Conservation (phyloP, 1,284 basidiomycete species). For the Porodaedalea pini region DNA sequence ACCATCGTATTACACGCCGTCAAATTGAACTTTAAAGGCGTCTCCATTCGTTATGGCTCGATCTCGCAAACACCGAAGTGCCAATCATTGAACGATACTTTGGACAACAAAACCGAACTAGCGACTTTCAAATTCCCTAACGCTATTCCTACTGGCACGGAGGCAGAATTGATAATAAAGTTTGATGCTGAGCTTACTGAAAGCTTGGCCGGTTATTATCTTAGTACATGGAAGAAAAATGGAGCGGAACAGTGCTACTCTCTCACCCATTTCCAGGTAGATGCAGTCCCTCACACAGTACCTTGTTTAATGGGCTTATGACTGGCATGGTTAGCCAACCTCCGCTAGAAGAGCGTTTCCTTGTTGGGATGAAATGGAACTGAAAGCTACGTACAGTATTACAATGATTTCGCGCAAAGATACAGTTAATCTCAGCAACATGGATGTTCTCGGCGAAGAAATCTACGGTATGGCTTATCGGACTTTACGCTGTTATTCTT, state of each 20-base stretch:
- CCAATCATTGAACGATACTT: too few relatives aligned
- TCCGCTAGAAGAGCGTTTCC: conserved; percentile 82
- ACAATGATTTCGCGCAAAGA: conserved; percentile 78
- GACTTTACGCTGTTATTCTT: neutral
- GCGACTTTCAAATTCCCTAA: conserved; percentile 54
- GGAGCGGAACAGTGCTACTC: conserved; percentile 66
- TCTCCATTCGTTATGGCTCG: conserved; percentile 59
- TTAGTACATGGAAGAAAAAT: conserved; percentile 50
- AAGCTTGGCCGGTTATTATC: conserved; percentile 74
- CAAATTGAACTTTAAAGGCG: conserved; percentile 65
- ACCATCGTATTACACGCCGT: conserved; percentile 71
- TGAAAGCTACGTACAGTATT: conserved; percentile 86
- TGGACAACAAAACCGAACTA: conserved; percentile 65
- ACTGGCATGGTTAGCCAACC: conserved; percentile 64
- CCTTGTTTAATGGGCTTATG: conserved; percentile 12
- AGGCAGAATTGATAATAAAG: conserved; percentile 56
- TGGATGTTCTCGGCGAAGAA: conserved; percentile 65
- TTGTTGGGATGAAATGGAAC: conserved; percentile 90
- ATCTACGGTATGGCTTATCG: conserved; percentile 27
- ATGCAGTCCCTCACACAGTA: conserved; percentile 17
- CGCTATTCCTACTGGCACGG: conserved; percentile 58
- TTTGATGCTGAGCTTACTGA: conserved; percentile 65
- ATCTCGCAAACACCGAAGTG: conserved; percentile 47
- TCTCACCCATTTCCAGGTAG: conserved; percentile 78
- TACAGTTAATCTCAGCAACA: conserved; percentile 83